These are phyloP conservation scores for Pseudopithomyces maydicus DNA, from an alignment of 2,329 filamentous ascomycete genomes.

Conservation along the genomic window DNA sequence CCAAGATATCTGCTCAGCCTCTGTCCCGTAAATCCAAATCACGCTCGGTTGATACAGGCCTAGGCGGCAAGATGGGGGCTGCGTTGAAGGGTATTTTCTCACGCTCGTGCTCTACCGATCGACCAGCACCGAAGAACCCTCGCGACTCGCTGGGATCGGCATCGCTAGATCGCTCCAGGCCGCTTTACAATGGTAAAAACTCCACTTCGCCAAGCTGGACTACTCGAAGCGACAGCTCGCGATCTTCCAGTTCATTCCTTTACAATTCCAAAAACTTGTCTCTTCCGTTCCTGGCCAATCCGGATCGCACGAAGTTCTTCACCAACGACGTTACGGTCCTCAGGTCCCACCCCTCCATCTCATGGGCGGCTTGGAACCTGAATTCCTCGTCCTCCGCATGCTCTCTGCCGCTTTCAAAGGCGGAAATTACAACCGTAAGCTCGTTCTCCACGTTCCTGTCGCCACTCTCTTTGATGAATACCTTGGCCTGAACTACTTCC, in stretches of 20 bases:
- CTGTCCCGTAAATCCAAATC: too few relatives aligned
- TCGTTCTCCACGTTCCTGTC: constrained; percentile 20
- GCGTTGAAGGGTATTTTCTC: too few relatives aligned
- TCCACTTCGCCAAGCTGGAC: too few relatives aligned
- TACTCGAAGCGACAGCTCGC: not conserved
- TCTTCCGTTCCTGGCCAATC: not conserved
- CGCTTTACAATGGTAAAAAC: too few relatives aligned
- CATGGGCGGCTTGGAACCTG: constrained; percentile 12
- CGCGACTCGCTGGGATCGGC: too few relatives aligned
- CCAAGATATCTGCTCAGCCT: too few relatives aligned
- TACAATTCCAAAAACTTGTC: not conserved
- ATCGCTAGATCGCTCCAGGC: too few relatives aligned
- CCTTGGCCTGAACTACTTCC: constrained; percentile 18
- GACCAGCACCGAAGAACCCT: too few relatives aligned
- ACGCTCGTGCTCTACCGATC: too few relatives aligned
- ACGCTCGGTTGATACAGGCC: too few relatives aligned
- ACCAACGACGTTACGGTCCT: not conserved
- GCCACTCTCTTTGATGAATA: constrained; percentile 13
- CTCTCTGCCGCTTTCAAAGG: constrained; percentile 10
- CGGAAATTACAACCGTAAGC: constrained; percentile 8
- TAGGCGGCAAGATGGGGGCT: too few relatives aligned
- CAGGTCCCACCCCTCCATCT: constrained; percentile 13
- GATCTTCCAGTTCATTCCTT: too few relatives aligned
- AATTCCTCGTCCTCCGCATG: constrained; percentile 20
- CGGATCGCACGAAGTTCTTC: not conserved